These are phyloP conservation scores for Tephrocybe sp. DNA, from an alignment of 768 basidiomycete species.

Conservation along the genomic window DNA sequence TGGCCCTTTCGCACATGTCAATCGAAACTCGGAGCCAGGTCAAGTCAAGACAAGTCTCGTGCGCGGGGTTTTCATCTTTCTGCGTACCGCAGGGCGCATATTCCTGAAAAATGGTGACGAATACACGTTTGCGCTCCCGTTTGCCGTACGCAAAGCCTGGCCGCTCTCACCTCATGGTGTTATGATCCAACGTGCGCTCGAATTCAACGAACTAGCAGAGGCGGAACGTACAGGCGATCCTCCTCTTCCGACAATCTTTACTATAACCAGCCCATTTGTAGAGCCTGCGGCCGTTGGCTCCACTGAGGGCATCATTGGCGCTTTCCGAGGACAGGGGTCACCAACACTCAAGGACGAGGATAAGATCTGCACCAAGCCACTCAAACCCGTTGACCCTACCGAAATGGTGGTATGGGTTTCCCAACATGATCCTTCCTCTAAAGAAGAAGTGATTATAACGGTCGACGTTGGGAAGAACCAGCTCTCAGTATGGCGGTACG, in stretches of 20 bases:
- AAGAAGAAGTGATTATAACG: slow-evolving; percentile 55
- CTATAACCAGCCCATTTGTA: slow-evolving; percentile 71
- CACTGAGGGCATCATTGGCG: slow-evolving; percentile 57
- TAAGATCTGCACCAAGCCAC: slow-evolving; percentile 45
- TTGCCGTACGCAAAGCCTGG: slow-evolving; percentile 78
- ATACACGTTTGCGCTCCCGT: slow-evolving; percentile 78
- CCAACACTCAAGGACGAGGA: slow-evolving; percentile 52
- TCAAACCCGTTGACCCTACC: slow-evolving; percentile 54
- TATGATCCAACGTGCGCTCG: slow-evolving; percentile 72
- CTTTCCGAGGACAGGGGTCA: slow-evolving; percentile 27
- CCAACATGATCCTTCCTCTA: slow-evolving; percentile 34
- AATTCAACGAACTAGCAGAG: slow-evolving; percentile 63
- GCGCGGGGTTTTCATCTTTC: slow-evolving; percentile 71
- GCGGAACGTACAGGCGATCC: slow-evolving; percentile 63
- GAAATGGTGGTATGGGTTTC: slow-evolving; percentile 69
- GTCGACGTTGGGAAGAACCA: slow-evolving; percentile 49
- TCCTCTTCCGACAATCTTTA: slow-evolving; percentile 77
- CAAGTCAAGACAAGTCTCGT: slow-evolving; percentile 36
- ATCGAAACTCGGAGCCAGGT: slow-evolving; percentile 36
- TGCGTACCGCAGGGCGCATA: slow-evolving; percentile 71
- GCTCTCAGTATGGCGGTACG: slow-evolving; percentile 73
- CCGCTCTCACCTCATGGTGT: slow-evolving; percentile 76
- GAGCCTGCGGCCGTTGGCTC: slow-evolving; percentile 73
- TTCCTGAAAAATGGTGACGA: slow-evolving; percentile 69
- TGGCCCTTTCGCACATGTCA: slow-evolving; percentile 48